Evolutionary conservation across 2,329 filamentous ascomycete species (phyloP), one percentile per base, ranked within the genome.

Genomic region (Tolypocladium amazonense): DNA sequence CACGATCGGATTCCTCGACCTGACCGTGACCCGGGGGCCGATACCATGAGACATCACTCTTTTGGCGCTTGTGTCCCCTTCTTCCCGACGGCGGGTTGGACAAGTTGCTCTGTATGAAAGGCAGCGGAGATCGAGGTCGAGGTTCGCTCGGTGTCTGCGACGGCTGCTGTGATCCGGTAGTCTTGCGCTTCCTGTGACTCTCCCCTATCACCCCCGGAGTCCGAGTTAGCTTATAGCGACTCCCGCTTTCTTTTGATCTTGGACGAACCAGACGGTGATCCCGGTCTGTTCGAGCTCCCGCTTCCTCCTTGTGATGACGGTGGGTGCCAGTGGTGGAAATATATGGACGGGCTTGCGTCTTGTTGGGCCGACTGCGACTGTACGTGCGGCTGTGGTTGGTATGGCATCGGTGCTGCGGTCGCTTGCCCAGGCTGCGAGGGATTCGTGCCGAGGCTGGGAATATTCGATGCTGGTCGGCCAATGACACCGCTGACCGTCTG

Each of bases 281-380:
- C 83, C 62, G 88, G 88, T 70, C 88, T 86, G 67, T 85, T 84
- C 60, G 82, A 79, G 70, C 80, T 76, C 62, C 80, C 76, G 61
- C 82, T 80, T 64, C 79, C 78, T 23, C 58, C 58, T 73, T 89
- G 82, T 63, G 85, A 82, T 27, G 80, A 82, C 18, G 92, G 92
- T 54, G 92, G 92, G 61, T 93, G 89, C 91, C 92, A 96, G 71
- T 96, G 90, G 70, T 96, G 90, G 71, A 96, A 96, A 73, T 90
- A 94, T 56, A 96, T 89, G 27, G 87, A 88, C 0, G 88, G 86
- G 47, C 88, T 90, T 23, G 85, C 81, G 63, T 86, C 84, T 65
- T 88, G 82, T 66, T 86, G 84, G 61, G 82, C 62, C 38, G 80
- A 58, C 59, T 84, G 81, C 45, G 76, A 79, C 68, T 79, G 82